These are phyloP conservation scores for Discostella stelligeroides DNA, from an alignment of 108 stramenopile species.

Conservation along the genomic window DNA sequence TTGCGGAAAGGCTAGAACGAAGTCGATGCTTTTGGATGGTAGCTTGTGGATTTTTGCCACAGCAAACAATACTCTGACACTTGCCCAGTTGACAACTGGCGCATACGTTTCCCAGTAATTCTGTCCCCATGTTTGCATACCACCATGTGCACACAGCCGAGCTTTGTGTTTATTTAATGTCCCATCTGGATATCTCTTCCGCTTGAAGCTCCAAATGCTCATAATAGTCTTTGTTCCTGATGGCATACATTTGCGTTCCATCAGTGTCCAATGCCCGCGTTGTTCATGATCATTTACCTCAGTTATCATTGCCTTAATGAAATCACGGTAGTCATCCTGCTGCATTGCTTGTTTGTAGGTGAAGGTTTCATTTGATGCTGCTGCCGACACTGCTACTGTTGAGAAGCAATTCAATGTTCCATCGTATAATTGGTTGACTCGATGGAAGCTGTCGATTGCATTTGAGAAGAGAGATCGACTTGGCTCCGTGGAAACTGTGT, in stretches of 20 bases:
- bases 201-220: too few species aligned
- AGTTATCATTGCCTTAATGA: slow-evolving; percentile 7
- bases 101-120: too few species aligned
- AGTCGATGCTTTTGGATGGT: slow-evolving; percentile 16
- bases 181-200: too few species aligned
- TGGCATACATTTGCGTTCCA: slow-evolving; percentile 8
- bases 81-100: slow-evolving; percentile 44
- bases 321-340: slow-evolving; percentile 6
- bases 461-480: not conserved
- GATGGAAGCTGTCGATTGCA: slow-evolving; percentile 7
- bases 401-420: slow-evolving; percentile 7
- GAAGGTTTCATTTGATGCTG: not conserved
- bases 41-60: slow-evolving; percentile 5
- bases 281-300: slow-evolving; percentile 2
- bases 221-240: slow-evolving; percentile 18
- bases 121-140: too few species aligned
- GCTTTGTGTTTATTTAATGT: too few species aligned
- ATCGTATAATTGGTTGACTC: slow-evolving; percentile 5
- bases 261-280: slow-evolving; percentile 9
- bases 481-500: too few species aligned
- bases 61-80: slow-evolving; percentile 19
- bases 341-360: slow-evolving; percentile 3
- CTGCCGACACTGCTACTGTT: not conserved
- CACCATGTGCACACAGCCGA: too few species aligned
- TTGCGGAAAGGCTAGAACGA: slow-evolving; percentile 39